Conservation (phyloP, 2,329 filamentous ascomycete species). For the Colletotrichum musicola region DNA sequence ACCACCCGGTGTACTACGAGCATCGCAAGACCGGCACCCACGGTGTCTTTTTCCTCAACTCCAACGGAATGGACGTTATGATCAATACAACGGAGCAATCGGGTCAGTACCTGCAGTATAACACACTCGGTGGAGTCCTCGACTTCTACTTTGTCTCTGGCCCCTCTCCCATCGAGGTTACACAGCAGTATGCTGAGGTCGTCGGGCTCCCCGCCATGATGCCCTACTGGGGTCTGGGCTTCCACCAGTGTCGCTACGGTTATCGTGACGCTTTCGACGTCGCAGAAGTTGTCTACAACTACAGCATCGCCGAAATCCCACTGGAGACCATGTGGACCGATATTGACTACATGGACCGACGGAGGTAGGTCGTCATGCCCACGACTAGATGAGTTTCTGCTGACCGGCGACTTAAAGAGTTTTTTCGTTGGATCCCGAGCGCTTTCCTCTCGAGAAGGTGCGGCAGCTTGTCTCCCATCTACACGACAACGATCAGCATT, state of each 20-base stretch:
- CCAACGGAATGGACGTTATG: conserved; percentile 82
- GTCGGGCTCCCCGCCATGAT: conserved; percentile 70
- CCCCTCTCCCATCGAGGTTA: conserved; percentile 68
- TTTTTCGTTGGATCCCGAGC: conserved; percentile 74
- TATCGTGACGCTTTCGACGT: conserved; percentile 74
- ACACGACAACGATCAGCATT: conserved; percentile 75
- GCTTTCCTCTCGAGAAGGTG: conserved; percentile 73
- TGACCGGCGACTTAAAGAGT: conserved; percentile 50
- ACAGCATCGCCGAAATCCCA: conserved; percentile 73
- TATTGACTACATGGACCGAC: conserved; percentile 54
- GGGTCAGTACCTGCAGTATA: conserved; percentile 82
- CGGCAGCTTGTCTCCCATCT: conserved; percentile 75
- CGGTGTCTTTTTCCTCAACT: conserved; percentile 78
- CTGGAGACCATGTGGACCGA: conserved; percentile 77
- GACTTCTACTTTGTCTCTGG: conserved; percentile 78
- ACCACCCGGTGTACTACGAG: conserved; percentile 82
- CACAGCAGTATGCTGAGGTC: conserved; percentile 70
- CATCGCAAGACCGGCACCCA: conserved; percentile 71
- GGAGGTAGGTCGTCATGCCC: conserved; percentile 9
- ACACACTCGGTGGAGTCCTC: conserved; percentile 80
- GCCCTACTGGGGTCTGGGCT: conserved; percentile 74
- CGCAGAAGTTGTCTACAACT: conserved; percentile 76
- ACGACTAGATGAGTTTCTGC: not conserved
- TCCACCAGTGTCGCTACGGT: conserved; percentile 74
- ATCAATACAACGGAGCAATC: conserved; percentile 72